These are phyloP conservation scores for Trebouxia sp. DNA, from an alignment of 139 green algal genomes.

Conservation along the genomic window DNA sequence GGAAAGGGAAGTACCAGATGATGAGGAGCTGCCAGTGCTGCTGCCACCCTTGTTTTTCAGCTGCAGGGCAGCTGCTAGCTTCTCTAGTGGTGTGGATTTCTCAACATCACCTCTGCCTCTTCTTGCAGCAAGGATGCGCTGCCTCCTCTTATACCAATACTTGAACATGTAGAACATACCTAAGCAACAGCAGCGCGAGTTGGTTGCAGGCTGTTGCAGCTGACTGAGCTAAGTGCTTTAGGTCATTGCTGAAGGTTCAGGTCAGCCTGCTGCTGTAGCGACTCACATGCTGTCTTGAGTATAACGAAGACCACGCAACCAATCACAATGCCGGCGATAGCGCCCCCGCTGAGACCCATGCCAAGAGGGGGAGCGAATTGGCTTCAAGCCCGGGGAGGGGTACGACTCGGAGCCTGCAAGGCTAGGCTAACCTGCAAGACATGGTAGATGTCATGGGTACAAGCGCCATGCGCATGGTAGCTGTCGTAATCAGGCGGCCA, in stretches of 20 bases:
- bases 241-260: too few relatives aligned
- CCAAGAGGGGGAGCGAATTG: background rate
- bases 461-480: too few relatives aligned
- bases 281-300: conserved; percentile 15
- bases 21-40: conserved; percentile 11
- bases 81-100: background rate
- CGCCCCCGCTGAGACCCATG: conserved; percentile 22
- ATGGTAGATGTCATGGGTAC: too few relatives aligned
- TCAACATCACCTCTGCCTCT: conserved; percentile 11
- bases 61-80: conserved; percentile 2
- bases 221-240: too few relatives aligned
- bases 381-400: too few relatives aligned
- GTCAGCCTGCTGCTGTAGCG: too few relatives aligned
- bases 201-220: too few relatives aligned
- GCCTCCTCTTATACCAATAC: conserved; percentile 4
- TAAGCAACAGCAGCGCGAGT: background rate
- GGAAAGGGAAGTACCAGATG: conserved; percentile 5
- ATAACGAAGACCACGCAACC: conserved; percentile 6
- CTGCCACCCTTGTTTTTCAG: conserved; percentile 15
- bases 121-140: conserved; percentile 3
- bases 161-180: background rate
- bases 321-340: conserved; percentile 10
- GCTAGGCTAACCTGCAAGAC: too few relatives aligned
- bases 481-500: too few relatives aligned
- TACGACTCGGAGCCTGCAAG: too few relatives aligned